Conservation (phyloP, 441 rosid genomes). For the Euphorbia schlechtendalii region DNA sequence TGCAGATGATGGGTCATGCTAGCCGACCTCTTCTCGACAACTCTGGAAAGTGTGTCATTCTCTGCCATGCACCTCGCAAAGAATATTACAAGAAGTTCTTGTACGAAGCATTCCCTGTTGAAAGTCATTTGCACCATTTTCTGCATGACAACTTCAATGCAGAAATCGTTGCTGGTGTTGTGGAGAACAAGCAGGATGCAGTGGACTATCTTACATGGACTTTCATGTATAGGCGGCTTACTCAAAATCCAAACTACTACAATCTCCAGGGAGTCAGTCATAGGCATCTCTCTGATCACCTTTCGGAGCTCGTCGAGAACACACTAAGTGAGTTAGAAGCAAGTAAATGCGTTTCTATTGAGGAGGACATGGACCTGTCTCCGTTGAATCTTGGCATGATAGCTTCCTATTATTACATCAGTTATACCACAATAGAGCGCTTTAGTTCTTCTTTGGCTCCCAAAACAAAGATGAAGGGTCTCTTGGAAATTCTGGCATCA, state of each 20-base stretch:
- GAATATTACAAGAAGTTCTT: constrained; percentile 90
- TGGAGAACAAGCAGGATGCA: constrained; percentile 97
- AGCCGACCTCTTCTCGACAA: constrained; percentile 81
- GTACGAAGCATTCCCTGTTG: constrained; percentile 87
- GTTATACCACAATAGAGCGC: constrained; percentile 83
- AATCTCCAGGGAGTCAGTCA: constrained; percentile 91
- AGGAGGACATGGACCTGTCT: constrained; percentile 74
- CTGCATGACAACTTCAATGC: constrained; percentile 86
- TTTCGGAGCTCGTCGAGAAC: constrained; percentile 86
- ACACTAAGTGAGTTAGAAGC: constrained; percentile 76
- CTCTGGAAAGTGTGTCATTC: constrained; percentile 85
- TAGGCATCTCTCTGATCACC: constrained; percentile 97
- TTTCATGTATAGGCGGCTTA: constrained; percentile 73
- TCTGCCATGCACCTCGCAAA: constrained; percentile 87
- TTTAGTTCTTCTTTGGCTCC: constrained; percentile 77
- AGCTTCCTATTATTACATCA: constrained; percentile 80
- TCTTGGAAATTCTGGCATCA: constrained; percentile 79
- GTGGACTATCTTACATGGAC: constrained; percentile 91
- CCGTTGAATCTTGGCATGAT: constrained; percentile 83
- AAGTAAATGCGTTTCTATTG: constrained; percentile 66
- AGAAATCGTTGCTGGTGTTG: constrained; percentile 70
- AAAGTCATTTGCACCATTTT: constrained; percentile 87
- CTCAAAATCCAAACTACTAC: constrained; percentile 94
- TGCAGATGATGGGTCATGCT: constrained; percentile 99
- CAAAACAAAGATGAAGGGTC: constrained; percentile 89